phyloP scores from a whole-genome alignment of 306 rosid genomes.

The Casuarina equisetifolia region DNA sequence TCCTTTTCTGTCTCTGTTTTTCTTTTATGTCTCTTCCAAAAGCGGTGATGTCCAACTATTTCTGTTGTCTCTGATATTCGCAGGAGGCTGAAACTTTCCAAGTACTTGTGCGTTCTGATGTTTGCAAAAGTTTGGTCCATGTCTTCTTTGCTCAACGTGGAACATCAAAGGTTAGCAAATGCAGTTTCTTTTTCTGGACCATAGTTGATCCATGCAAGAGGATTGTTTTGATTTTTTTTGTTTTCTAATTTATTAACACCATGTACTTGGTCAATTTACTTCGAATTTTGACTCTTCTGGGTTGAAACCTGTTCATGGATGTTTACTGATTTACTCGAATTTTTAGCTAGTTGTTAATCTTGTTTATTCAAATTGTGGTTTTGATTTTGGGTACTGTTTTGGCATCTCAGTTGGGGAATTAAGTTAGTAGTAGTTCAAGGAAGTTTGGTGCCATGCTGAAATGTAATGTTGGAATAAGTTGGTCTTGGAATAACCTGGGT shows the following conservation, averaged over 20 bases:
- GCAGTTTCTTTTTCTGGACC: background rate
- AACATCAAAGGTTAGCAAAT: constrained; percentile 75
- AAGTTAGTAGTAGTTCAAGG: background rate
- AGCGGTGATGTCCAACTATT: constrained; percentile 10
- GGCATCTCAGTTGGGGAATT: background rate
- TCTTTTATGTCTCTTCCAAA: constrained; percentile 13
- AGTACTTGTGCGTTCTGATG: constrained; percentile 56
- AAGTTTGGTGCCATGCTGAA: background rate
- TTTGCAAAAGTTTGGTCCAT: constrained; percentile 77
- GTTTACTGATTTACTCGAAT: constrained; percentile 5
- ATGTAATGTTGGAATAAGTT: background rate
- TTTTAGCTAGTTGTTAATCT: background rate
- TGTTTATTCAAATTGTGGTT: background rate
- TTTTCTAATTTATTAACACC: constrained; percentile 2
- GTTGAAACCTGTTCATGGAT: background rate
- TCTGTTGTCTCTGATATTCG: constrained; percentile 39
- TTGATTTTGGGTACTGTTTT: background rate
- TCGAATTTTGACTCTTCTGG: constrained; percentile 5
- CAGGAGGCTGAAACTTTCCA: constrained; percentile 89
- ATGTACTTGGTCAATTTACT: background rate
- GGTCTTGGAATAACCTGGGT: background rate
- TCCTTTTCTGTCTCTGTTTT: constrained; percentile 35
- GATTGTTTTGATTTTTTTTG: background rate
- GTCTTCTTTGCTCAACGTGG: constrained; percentile 92
- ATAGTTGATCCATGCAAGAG: background rate